Percentiles rank a stretch among this genome's conserved stretches.
Evolutionary conservation across 805 yeast genomes (phyloP).

Genomic region (Lipomyces yamadae): DNA sequence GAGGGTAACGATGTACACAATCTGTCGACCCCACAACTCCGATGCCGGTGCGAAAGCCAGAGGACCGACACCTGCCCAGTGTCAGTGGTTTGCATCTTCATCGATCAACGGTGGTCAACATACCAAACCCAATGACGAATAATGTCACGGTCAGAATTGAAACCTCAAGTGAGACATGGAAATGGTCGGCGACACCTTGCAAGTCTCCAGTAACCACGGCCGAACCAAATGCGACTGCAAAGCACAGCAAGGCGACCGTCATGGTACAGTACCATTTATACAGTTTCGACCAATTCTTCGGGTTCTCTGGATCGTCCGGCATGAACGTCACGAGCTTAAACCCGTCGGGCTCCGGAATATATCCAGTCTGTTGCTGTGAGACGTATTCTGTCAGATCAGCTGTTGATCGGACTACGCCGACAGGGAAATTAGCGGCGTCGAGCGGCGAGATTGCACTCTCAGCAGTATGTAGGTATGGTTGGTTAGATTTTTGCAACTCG

Average conservation of each 20-base stretch:
- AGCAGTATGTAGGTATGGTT: constrained; percentile 36
- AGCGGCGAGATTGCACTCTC: constrained; percentile 23
- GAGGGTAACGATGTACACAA: constrained; percentile 57
- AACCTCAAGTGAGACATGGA: constrained; percentile 62
- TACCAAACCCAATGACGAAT: constrained; percentile 65
- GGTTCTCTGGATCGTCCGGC: constrained; percentile 43
- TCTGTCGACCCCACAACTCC: constrained; percentile 61
- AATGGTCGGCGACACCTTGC: constrained; percentile 53
- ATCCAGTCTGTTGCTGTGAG: constrained; percentile 31
- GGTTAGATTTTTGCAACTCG: constrained; percentile 17
- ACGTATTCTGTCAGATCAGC: constrained; percentile 40
- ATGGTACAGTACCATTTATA: constrained; percentile 64
- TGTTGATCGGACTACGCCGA: constrained; percentile 29
- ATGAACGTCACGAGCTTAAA: constrained; percentile 38
- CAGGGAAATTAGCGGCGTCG: constrained; percentile 40
- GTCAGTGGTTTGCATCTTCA: not conserved
- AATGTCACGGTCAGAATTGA: constrained; percentile 61
- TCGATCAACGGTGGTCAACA: not conserved
- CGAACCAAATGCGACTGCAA: constrained; percentile 69
- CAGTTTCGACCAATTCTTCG: constrained; percentile 48
- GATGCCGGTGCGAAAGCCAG: constrained; percentile 63
- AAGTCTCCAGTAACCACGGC: constrained; percentile 70
- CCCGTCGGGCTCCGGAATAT: constrained; percentile 30
- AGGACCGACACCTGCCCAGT: constrained; percentile 53
- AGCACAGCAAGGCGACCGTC: constrained; percentile 59